A percentile compares a stretch with the other conserved stretches of the same genome.
Conservation (phyloP, 164 flowering plant species). For the Vitis rupestris region DNA sequence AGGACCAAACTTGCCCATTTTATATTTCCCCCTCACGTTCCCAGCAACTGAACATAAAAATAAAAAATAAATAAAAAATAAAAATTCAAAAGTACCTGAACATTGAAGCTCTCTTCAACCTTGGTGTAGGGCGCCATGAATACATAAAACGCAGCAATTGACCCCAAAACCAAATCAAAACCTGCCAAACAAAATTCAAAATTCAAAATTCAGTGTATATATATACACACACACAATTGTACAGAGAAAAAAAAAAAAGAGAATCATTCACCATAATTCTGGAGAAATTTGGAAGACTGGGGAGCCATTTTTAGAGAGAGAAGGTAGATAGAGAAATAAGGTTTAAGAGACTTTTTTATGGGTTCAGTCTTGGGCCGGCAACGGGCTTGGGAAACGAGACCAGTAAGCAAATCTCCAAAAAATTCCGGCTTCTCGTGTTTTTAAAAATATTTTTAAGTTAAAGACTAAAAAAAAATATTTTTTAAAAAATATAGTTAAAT, state of each 20-base stretch:
- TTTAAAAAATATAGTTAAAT: no score
- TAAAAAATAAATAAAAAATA: not conserved
- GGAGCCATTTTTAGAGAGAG: constrained; percentile 23
- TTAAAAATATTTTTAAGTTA: no score
- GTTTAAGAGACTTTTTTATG: no score
- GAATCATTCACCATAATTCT: constrained; percentile 21
- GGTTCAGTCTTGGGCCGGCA: no score
- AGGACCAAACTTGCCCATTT: not conserved
- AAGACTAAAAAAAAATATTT: no score
- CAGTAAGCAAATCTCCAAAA: no score
- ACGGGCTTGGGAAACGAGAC: no score
- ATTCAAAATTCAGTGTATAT: no score
- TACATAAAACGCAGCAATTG: constrained; percentile 77
- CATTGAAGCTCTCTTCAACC: constrained; percentile 98
- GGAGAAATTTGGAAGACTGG: constrained; percentile 21
- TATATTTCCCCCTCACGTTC: not conserved
- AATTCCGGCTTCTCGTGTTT: no score
- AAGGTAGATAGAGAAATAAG: no score
- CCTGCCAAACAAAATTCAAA: constrained; percentile 32
- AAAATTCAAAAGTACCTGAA: constrained; percentile 55
- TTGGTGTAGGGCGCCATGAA: constrained; percentile 88
- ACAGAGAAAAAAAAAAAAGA: no score
- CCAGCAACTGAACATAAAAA: not conserved
- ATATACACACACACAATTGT: no score
- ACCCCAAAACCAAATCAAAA: constrained; percentile 82